Base-by-base conservation (phyloP, 2,329 filamentous ascomycete genomes). In the Lecanicillium sp. region DNA sequence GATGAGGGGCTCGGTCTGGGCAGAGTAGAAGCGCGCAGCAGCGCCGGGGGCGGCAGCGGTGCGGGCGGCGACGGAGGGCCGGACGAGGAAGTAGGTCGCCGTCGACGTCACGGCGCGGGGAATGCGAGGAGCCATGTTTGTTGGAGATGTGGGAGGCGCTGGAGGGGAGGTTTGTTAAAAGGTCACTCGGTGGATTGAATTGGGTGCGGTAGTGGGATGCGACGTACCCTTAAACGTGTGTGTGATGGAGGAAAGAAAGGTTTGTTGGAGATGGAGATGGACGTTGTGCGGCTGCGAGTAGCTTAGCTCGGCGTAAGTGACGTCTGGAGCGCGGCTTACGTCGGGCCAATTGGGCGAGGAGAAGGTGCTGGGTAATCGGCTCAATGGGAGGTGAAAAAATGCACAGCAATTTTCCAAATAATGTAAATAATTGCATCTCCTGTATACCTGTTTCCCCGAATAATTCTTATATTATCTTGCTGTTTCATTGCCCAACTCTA, bases 1-100 rank as follows among this genome's bases (percentile, higher is more conserved):
- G 67, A 95, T 71, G 40, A 83, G 68, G 10, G 80, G 73, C 37
- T 74, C 65, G 26, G 68, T 56, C 29, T 69, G 65, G 54, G 72
- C 72, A 11, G 73, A 73, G 60, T 74, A 75, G 52, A 63, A 55
- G 44, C 62, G 60, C 23, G 36, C 36, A 4, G 37, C n/a, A 4
- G 40, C 19, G 7, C 27, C 27, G 30, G 26, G 17, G n/a, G 46
- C 14, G 29, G 27, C 32, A 6, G 27, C 19, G 14, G 60, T 51
- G 45, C 52, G 49, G 43, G 57, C 40, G 41, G 53, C 38, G 23
- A 53, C 43, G 30, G 56, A 45, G 27, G 48, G 29, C 33, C 55
- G 54, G 35, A 50, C 53, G 19, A 64, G 51, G 35, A 63, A 62
- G 27, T 69, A 33, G 35, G 36, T 40, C 24, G 44, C 41, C 20